A percentile compares a stretch with the other conserved stretches of the same genome.
phyloP scores from a whole-genome alignment of 331 rosid genomes.

The Malus hybrid region DNA sequence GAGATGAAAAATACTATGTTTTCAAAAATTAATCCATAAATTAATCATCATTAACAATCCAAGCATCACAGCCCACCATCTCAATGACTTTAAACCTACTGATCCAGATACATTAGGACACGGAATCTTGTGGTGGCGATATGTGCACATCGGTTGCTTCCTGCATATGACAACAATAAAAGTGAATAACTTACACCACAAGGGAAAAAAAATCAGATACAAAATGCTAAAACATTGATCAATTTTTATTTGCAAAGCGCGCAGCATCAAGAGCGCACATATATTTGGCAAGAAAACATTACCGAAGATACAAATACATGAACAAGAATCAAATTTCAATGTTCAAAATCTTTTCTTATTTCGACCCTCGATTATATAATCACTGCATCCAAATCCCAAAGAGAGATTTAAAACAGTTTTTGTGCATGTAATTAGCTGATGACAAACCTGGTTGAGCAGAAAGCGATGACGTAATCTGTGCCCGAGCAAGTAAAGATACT shows the following conservation, averaged over 20 bases:
- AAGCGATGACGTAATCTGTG: conserved; percentile 57
- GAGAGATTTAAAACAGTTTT: background rate
- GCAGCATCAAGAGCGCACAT: background rate
- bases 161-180: conserved; percentile 24
- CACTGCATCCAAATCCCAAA: background rate
- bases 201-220: background rate
- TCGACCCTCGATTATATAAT: background rate
- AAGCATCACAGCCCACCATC: conserved; percentile 30
- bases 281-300: background rate
- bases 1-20: background rate
- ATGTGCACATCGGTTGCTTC: conserved; percentile 57
- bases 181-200: background rate
- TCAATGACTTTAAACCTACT: conserved; percentile 27
- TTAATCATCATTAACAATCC: conserved; percentile 17
- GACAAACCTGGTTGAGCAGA: conserved; percentile 73
- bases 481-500: conserved; percentile 74
- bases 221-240: background rate
- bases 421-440: background rate
- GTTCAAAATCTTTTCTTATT: background rate
- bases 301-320: background rate
- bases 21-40: conserved; percentile 15
- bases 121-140: conserved; percentile 44
- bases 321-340: background rate
- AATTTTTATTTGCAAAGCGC: background rate
- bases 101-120: conserved; percentile 50